A percentile compares a stretch with the other conserved stretches of the same genome.
These are phyloP conservation scores for Bryum argenteum DNA, from an alignment of 225 moss, liverwort and hornwort species.

Conservation along the genomic window DNA sequence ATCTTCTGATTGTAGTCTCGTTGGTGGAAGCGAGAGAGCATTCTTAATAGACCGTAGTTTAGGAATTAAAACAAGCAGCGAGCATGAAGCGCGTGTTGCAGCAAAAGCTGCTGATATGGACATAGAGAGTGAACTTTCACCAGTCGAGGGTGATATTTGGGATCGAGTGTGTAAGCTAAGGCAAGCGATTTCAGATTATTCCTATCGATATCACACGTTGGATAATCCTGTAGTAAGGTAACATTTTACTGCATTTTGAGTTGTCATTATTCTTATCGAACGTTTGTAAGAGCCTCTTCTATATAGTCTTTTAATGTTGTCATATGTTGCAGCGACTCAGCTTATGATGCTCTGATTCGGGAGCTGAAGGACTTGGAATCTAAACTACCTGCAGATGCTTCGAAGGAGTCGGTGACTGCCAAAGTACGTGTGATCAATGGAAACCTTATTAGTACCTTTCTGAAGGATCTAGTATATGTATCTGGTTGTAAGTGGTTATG, in stretches of 20 bases:
- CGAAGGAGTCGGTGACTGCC: slow-evolving; percentile 32
- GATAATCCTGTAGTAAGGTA: slow-evolving; percentile 76
- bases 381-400: slow-evolving; percentile 39
- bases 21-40: too few species aligned
- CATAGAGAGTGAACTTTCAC: slow-evolving; percentile 23
- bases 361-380: slow-evolving; percentile 67
- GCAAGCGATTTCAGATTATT: slow-evolving; percentile 65
- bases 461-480: background rate
- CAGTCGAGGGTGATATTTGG: slow-evolving; percentile 30
- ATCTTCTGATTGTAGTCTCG: too few species aligned
- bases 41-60: too few species aligned
- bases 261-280: background rate
- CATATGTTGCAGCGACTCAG: slow-evolving; percentile 67
- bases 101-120: slow-evolving; percentile 33
- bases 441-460: background rate
- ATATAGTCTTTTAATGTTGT: background rate
- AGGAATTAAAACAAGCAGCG: slow-evolving; percentile 1
- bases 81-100: slow-evolving; percentile 25
- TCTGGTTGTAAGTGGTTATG: background rate
- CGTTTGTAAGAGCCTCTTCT: slow-evolving; percentile 1
- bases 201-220: slow-evolving; percentile 77
- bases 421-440: slow-evolving; percentile 41
- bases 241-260: slow-evolving; percentile 14
- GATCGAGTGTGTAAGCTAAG: slow-evolving; percentile 56
- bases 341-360: slow-evolving; percentile 74